Percentiles rank a stretch among this genome's conserved stretches.
Evolutionary conservation across 768 basidiomycete species (phyloP).

Genomic region (Macrolepiota dolichaula): DNA sequence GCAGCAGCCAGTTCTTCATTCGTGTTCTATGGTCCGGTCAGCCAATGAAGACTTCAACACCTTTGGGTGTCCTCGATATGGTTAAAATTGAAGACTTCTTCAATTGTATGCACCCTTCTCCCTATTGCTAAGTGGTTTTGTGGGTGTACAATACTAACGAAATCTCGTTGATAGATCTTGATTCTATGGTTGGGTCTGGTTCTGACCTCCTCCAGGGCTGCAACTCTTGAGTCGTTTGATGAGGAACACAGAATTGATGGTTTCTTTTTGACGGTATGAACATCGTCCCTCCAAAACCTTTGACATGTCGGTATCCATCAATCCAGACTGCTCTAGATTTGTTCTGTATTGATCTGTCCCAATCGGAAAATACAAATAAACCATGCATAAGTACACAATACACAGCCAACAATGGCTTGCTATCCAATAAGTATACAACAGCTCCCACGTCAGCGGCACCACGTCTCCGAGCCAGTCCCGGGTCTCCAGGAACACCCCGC

Average conservation of each 20-base stretch:
- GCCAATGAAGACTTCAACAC: slow-evolving; percentile 45
- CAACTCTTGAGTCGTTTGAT: not conserved
- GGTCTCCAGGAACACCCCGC: not conserved
- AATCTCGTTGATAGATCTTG: slow-evolving; percentile 28
- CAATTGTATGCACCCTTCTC: slow-evolving; percentile 31
- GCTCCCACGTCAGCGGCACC: not conserved
- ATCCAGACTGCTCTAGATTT: not conserved
- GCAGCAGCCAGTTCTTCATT: slow-evolving; percentile 25
- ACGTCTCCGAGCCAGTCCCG: not conserved
- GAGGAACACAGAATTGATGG: not conserved
- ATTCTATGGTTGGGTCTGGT: slow-evolving; percentile 33
- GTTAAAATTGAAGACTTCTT: slow-evolving; percentile 39
- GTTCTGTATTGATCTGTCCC: not conserved
- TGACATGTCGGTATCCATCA: not conserved
- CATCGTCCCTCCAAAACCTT: not conserved
- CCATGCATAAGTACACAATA: not conserved
- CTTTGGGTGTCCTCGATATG: slow-evolving; percentile 44
- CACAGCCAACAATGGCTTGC: not conserved
- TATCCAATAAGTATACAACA: not conserved
- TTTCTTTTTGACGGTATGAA: not conserved
- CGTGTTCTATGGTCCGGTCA: slow-evolving; percentile 52
- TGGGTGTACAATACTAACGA: not conserved
- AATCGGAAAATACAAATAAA: not conserved
- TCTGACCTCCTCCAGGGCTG: slow-evolving; percentile 23
- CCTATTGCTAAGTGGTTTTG: not conserved